Evolutionary conservation across 176 grass and related monocot species (phyloP), one percentile per base, ranked within the genome.

Genomic region (Musa beccarii): DNA sequence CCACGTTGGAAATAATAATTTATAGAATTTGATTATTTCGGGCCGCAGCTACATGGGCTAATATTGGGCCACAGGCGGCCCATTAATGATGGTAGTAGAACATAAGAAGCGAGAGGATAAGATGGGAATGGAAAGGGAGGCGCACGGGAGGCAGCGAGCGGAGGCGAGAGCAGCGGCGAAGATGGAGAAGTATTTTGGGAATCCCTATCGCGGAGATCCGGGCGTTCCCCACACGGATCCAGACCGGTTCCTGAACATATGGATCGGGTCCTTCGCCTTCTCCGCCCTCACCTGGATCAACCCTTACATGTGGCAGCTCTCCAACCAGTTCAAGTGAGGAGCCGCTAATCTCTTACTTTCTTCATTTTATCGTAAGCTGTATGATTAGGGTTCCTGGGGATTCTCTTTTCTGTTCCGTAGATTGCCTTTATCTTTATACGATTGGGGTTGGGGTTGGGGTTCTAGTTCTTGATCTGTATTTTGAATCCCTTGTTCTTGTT

Each of bases 221-320:
- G 94, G 86, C 49, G 90, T 97, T 51, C 94, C 90, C 77, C 90
- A 93, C 83, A 83, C 90, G 0, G 86, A 97, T 75, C 86, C 90
- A 13, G 81, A 89, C 49, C 78, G 84, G 19, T 79, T 98, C 22
- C 59, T 87, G 15, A 49, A 73, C 79, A 91, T 82, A 28, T 98
- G 94, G 90, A 87, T 69, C 19, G 90, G 88, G 26, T 69, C 84
- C 75, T 85, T 89, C 78, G 84, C 82, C 65, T 85, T 98, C 77
- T 88, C 86, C 66, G 82, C 86, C 75, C 71, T 92, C 69, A 86
- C 90, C 59, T 97, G 86, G 81, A 79, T 89, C 78, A 86, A 86
- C 49, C 84, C 89, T 52, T 80, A 79, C 52, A 79, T 79, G 77
- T 79, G 77, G 77, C 77, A 79, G 25, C 77, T 79, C 64, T 79